A percentile compares a stretch with the other conserved stretches of the same genome.
These are phyloP conservation scores for Wickerhamomyces chambardii DNA, from an alignment of 805 yeast genomes.

Conservation along the genomic window DNA sequence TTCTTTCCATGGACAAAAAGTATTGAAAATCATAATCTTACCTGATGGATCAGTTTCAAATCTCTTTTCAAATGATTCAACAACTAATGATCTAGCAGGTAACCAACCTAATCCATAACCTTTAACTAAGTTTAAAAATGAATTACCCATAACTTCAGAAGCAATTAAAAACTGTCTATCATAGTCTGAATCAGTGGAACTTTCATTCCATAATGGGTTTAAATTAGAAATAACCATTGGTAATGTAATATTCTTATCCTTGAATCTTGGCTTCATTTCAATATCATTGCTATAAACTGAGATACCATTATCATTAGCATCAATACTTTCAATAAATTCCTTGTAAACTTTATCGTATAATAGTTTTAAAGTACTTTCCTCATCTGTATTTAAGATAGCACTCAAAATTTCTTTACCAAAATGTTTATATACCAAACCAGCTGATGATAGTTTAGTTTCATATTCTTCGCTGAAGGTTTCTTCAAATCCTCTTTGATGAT, in stretches of 20 bases:
- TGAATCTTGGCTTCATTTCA: constrained; percentile 45
- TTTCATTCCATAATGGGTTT: constrained; percentile 81
- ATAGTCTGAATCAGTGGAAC: constrained; percentile 52
- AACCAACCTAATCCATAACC: constrained; percentile 82
- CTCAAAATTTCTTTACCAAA: constrained; percentile 64
- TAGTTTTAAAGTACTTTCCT: constrained; percentile 40
- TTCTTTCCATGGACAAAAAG: constrained; percentile 92
- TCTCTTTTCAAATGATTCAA: constrained; percentile 55
- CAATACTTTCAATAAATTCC: constrained; percentile 84
- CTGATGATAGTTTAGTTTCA: constrained; percentile 81
- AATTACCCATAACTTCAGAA: constrained; percentile 73
- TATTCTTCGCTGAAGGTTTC: constrained; percentile 60
- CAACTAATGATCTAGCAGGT: constrained; percentile 78
- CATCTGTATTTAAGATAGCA: constrained; percentile 33
- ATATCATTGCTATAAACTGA: constrained; percentile 51
- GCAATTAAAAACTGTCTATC: constrained; percentile 66
- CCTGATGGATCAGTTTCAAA: constrained; percentile 58
- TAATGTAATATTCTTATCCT: constrained; percentile 63
- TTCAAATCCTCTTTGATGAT: constrained; percentile 88
- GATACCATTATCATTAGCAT: constrained; percentile 95
- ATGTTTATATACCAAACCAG: constrained; percentile 88
- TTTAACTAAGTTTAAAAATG: constrained; percentile 58
- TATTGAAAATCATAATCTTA: constrained; percentile 61
- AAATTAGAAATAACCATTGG: constrained; percentile 71
- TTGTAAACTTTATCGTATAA: constrained; percentile 73